Conservation (phyloP, 2,329 filamentous ascomycete species). For the Cladosporium sp. region DNA sequence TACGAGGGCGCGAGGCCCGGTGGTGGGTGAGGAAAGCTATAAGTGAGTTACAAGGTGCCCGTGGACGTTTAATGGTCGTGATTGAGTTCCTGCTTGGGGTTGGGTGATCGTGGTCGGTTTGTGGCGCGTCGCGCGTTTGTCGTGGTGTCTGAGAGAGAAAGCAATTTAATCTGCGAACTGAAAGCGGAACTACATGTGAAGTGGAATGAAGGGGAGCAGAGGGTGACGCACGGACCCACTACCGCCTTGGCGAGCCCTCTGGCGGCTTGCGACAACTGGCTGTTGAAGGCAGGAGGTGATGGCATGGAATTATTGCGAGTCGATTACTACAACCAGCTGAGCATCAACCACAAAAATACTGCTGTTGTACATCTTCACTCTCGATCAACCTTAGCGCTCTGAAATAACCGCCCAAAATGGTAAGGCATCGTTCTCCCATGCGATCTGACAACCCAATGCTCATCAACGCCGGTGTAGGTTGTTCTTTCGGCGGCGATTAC, state of each 20-base stretch:
- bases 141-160: background rate
- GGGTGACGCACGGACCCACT: background rate
- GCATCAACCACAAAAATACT: no score
- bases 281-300: conserved; percentile 10
- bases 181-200: conserved; percentile 6
- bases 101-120: background rate
- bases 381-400: background rate
- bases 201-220: background rate
- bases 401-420: conserved; percentile 8
- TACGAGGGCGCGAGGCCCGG: conserved; percentile 4
- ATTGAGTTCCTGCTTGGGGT: no score
- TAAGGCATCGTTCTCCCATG: background rate
- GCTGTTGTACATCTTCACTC: no score
- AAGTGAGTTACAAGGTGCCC: background rate
- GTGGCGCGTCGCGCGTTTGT: conserved; percentile 1
- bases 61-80: background rate
- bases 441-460: conserved; percentile 6
- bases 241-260: background rate
- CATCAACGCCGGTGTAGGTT: conserved; percentile 56
- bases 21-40: background rate
- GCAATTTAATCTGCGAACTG: conserved; percentile 3
- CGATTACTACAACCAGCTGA: no score
- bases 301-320: background rate
- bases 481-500: conserved; percentile 98
- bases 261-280: conserved; percentile 8